Evolutionary conservation across 192 early-diverging fungal genomes (phyloP).

Genomic region (Linnemannia zychae): DNA sequence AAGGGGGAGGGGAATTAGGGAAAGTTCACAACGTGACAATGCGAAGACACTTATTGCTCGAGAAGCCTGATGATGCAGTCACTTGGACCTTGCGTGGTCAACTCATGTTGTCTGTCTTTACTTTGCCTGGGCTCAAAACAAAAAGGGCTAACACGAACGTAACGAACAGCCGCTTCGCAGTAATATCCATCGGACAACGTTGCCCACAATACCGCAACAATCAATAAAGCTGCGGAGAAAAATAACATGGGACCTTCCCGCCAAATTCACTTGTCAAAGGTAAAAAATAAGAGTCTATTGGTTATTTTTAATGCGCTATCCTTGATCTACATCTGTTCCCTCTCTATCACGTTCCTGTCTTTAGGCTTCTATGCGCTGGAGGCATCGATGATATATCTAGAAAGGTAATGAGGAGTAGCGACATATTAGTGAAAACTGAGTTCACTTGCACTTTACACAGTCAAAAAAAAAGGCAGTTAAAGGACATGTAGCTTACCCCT

Average conservation of each 20-base stretch:
- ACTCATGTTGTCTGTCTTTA: neutral
- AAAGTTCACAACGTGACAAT: neutral
- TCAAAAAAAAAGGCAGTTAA: neutral
- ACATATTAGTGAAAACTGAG: neutral
- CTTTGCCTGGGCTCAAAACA: neutral
- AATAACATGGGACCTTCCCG: neutral
- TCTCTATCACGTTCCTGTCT: neutral
- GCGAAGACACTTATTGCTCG: too few species aligned
- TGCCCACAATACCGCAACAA: neutral
- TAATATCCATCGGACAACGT: neutral
- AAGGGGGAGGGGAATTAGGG: neutral
- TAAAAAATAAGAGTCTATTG: neutral
- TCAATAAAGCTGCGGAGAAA: conserved; percentile 3
- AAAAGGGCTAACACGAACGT: neutral
- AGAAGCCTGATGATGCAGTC: too few species aligned
- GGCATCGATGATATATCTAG: conserved; percentile 50
- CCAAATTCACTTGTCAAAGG: neutral
- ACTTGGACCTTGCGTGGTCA: neutral
- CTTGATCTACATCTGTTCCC: neutral
- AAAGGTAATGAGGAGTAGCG: neutral
- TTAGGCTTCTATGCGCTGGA: conserved; percentile 19
- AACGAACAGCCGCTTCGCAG: too few species aligned
- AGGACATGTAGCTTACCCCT: conserved; percentile 53
- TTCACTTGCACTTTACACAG: neutral
- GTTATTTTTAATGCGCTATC: neutral